These are phyloP conservation scores for Tagetes erecta DNA, from an alignment of 129 eudicot genomes.

Conservation along the genomic window DNA sequence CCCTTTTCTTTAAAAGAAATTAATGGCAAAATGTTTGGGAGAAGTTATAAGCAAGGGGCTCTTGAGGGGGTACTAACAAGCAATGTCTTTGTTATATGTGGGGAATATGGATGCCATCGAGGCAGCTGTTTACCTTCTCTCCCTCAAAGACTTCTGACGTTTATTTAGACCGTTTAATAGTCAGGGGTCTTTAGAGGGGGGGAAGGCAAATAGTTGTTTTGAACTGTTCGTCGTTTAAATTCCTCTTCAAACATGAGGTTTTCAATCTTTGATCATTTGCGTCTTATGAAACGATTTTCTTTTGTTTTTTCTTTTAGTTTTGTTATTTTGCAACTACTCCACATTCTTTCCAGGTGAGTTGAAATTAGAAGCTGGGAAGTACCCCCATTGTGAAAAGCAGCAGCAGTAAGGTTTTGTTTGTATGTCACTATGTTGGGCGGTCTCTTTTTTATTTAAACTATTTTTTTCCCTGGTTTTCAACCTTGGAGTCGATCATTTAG, in stretches of 20 bases:
- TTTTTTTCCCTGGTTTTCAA: too few relatives aligned
- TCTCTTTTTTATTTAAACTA: background rate
- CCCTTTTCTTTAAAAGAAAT: background rate
- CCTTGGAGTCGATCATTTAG: too few relatives aligned
- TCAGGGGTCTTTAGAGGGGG: constrained; percentile 41
- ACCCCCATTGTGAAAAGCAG: background rate
- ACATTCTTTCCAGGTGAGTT: background rate
- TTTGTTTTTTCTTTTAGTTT: background rate
- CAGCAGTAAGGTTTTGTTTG: background rate
- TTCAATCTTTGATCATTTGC: background rate
- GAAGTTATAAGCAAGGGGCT: constrained; percentile 30
- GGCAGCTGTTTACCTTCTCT: constrained; percentile 46
- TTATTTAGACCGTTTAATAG: constrained; percentile 11
- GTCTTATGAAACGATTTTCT: background rate
- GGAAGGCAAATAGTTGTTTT: constrained; percentile 37
- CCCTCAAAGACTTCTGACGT: constrained; percentile 47
- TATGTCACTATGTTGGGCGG: background rate
- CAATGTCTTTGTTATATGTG: constrained; percentile 20
- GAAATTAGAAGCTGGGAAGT: too few relatives aligned
- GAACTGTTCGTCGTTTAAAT: constrained; percentile 7
- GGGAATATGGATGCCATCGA: constrained; percentile 5
- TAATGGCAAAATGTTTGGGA: background rate
- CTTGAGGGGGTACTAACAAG: constrained; percentile 45
- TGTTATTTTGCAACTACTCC: background rate
- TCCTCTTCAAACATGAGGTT: background rate